Evolutionary conservation across 306 rosid species (phyloP).

Genomic region (Cajanus cajan): DNA sequence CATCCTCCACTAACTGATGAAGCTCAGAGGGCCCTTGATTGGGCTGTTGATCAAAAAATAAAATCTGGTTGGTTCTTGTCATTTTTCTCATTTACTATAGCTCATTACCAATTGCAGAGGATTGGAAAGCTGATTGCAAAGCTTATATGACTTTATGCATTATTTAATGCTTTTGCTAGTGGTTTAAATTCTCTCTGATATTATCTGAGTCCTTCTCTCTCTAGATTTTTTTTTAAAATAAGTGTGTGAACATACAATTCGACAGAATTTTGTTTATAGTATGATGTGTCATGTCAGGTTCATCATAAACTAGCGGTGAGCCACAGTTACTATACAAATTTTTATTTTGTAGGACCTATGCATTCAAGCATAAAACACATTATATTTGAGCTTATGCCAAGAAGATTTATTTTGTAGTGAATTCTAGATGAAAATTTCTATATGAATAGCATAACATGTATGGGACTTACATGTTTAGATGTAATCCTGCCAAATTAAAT

Average conservation of each 20-base stretch:
- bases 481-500: conserved; percentile 19
- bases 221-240: neutral
- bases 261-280: neutral
- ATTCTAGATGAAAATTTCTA: neutral
- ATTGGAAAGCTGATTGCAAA: conserved; percentile 5
- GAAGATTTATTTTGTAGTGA: neutral
- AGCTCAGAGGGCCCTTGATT: conserved; percentile 74
- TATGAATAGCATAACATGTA: neutral
- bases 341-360: neutral
- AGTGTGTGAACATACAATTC: neutral
- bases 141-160: neutral
- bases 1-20: conserved; percentile 68
- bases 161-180: neutral
- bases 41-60: conserved; percentile 63
- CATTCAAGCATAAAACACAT: neutral
- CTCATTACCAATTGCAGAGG: neutral
- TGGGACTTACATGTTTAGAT: neutral
- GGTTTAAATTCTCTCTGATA: conserved; percentile 2
- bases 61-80: conserved; percentile 52
- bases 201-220: neutral
- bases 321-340: neutral
- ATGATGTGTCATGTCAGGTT: neutral
- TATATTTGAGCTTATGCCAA: neutral
- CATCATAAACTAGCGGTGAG: neutral
- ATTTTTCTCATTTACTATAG: conserved; percentile 15